phyloP scores from a whole-genome alignment of 164 flowering plant genomes.

The Vitis rupestris region DNA sequence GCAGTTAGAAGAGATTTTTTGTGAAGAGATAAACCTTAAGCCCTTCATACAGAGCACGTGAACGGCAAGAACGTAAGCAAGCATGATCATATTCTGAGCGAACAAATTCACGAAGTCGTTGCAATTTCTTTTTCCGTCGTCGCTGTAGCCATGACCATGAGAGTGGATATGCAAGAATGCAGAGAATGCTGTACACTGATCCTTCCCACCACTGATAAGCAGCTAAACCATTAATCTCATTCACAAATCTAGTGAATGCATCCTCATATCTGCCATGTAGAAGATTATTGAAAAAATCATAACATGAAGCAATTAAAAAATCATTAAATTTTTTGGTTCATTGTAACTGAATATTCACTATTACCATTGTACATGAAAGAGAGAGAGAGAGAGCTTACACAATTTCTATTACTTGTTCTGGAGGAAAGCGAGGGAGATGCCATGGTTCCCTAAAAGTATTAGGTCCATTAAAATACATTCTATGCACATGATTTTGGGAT shows the following conservation, averaged over 20 bases:
- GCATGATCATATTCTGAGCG: slow-evolving; percentile 98
- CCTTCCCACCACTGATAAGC: slow-evolving; percentile 99
- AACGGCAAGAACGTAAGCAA: slow-evolving; percentile 95
- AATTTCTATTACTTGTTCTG: slow-evolving; percentile 78
- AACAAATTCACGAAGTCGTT: slow-evolving; percentile 86
- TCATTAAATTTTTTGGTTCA: background rate
- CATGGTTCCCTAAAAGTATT: slow-evolving; percentile 94
- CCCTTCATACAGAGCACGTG: slow-evolving; percentile 98
- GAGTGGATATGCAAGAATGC: slow-evolving; percentile 75
- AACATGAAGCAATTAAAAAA: background rate
- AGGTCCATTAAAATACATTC: slow-evolving; percentile 89
- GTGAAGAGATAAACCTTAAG: slow-evolving; percentile 60
- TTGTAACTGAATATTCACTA: background rate
- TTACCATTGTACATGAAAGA: background rate
- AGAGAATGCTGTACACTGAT: slow-evolving; percentile 67
- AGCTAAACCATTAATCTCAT: slow-evolving; percentile 85
- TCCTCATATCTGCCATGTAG: slow-evolving; percentile 73
- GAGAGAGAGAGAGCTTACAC: slow-evolving; percentile 57
- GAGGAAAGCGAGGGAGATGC: slow-evolving; percentile 92
- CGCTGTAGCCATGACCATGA: slow-evolving; percentile 95
- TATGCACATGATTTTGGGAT: slow-evolving; percentile 86
- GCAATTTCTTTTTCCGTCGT: slow-evolving; percentile 73
- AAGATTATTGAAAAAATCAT: background rate
- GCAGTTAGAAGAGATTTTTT: background rate
- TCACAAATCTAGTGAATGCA: slow-evolving; percentile 90